Evolutionary conservation across 352 stramenopile genomes (phyloP).

Genomic region (Phytophthora sojae): DNA sequence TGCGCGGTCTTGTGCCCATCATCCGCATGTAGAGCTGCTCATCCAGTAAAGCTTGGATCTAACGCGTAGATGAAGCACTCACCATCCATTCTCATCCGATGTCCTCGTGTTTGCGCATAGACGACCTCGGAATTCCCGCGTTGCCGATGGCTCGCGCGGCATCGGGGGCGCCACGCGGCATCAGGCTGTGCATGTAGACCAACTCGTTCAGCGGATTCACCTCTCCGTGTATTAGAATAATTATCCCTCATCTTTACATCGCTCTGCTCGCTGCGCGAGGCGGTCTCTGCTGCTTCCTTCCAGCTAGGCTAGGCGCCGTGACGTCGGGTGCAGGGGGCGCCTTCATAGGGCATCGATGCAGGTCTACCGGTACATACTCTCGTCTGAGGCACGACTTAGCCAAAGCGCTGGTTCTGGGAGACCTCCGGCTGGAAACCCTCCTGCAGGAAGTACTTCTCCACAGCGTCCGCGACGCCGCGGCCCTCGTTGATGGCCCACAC

Average conservation of each 20-base stretch:
- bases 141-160: too few species aligned
- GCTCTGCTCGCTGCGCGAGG: conserved; percentile 17
- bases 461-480: conserved; percentile 90
- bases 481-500: conserved; percentile 99
- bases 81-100: conserved; percentile 18
- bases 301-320: conserved; percentile 8
- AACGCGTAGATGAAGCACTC: conserved; percentile 5
- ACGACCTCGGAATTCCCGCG: background rate
- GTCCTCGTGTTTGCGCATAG: conserved; percentile 22
- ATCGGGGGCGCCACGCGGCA: background rate
- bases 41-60: conserved; percentile 17
- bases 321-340: conserved; percentile 4
- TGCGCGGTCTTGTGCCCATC: conserved; percentile 39
- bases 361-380: conserved; percentile 41
- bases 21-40: conserved; percentile 35
- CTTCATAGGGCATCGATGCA: conserved; percentile 18
- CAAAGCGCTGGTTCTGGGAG: conserved; percentile 83
- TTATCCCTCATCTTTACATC: conserved; percentile 35
- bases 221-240: conserved; percentile 43
- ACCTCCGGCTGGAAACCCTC: conserved; percentile 83
- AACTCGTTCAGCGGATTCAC: conserved; percentile 19
- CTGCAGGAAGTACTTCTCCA: conserved; percentile 86
- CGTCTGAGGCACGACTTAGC: conserved; percentile 33
- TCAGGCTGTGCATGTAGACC: background rate
- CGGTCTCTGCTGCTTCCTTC: conserved; percentile 18